These are phyloP conservation scores for Populus pruinosa DNA, from an alignment of 345 rosid species.

Conservation along the genomic window DNA sequence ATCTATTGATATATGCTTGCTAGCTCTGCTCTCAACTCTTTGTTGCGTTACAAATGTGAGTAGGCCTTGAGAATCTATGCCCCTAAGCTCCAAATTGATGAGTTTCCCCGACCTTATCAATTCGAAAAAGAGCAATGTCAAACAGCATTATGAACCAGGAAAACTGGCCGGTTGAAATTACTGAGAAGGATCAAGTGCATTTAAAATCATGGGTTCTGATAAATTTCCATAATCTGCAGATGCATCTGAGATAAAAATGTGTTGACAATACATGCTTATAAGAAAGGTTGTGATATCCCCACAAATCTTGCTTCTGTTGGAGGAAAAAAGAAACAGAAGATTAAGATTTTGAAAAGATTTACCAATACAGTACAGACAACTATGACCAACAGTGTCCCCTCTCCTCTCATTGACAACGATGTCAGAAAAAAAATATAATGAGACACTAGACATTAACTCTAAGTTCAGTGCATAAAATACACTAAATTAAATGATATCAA, in stretches of 20 bases:
- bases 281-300: no score
- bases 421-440: slow-evolving; percentile 9
- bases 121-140: not conserved
- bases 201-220: no score
- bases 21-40: not conserved
- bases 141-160: not conserved
- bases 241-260: no score
- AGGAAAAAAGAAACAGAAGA: no score
- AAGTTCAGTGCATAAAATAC: not conserved
- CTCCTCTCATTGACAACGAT: slow-evolving; percentile 7
- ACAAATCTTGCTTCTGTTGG: no score
- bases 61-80: slow-evolving; percentile 4
- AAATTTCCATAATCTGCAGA: no score
- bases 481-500: slow-evolving; percentile 9
- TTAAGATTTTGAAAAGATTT: not conserved
- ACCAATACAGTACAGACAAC: not conserved
- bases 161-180: not conserved
- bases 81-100: not conserved
- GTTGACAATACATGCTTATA: no score
- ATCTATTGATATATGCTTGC: not conserved
- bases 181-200: not conserved
- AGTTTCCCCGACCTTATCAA: not conserved
- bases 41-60: not conserved
- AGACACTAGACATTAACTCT: slow-evolving; percentile 19
- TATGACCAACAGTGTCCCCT: not conserved